These are phyloP conservation scores for Alternaria ventricosa DNA, from an alignment of 2,329 filamentous ascomycete genomes.

Conservation along the genomic window DNA sequence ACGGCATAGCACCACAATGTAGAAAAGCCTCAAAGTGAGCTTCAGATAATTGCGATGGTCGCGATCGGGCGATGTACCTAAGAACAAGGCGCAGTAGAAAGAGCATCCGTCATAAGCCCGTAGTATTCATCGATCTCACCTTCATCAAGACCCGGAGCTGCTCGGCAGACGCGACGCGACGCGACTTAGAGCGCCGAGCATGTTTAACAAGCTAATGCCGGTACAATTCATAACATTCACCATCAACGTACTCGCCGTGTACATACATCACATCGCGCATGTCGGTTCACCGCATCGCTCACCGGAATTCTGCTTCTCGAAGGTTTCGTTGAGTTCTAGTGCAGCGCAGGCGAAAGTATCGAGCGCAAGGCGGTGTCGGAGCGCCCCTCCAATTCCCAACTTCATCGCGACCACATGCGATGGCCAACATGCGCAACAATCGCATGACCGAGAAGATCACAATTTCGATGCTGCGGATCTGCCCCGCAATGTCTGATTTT, in stretches of 20 bases:
- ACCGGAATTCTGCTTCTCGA: neutral
- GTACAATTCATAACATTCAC: neutral
- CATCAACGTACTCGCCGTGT: neutral
- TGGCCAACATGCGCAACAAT: no score
- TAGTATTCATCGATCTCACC: fast-evolving
- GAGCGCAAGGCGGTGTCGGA: neutral
- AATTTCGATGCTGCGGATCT: no score
- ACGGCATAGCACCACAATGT: neutral
- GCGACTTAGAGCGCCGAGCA: neutral
- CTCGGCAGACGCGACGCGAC: neutral
- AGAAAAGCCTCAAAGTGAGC: neutral
- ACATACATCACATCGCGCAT: neutral
- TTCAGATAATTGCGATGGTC: neutral
- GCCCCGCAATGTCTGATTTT: no score
- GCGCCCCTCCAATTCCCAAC: no score
- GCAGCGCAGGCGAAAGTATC: neutral
- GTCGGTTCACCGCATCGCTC: neutral
- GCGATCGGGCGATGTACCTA: neutral
- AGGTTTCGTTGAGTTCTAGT: neutral
- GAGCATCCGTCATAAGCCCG: neutral
- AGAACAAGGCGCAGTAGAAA: neutral
- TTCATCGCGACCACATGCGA: no score
- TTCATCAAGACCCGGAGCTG: neutral
- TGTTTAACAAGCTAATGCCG: neutral
- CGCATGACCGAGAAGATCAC: no score